Base-by-base conservation (phyloP, 2,329 filamentous ascomycete species). In the Xylariales sp. region DNA sequence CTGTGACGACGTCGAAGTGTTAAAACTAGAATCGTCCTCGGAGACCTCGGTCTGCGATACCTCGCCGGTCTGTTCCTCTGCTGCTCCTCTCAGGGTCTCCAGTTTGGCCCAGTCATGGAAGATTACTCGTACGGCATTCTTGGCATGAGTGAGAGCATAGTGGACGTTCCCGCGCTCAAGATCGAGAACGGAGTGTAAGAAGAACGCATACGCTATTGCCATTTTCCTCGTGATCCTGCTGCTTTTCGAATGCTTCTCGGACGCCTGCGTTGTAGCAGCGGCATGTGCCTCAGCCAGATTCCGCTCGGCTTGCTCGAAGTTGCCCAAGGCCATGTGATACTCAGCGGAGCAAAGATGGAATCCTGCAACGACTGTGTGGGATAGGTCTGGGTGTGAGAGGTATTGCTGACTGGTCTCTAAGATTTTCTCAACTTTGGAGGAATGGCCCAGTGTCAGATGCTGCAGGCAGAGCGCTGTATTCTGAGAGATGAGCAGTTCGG, bases 261-360 rank as follows among this genome's bases (percentile, higher is more conserved):
- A 35, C 15, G 48, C 36, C 37, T 44, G 28, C 47, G 54, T 45
- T 59, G 56, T 51, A 48, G 63, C 56, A 46, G 58, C 45, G 48
- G 64, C 50, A 32, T 69, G 68, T 25, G 70, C 69, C 44, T 64
- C 64, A 31, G 56, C 49, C 14, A 73, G 52, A 42, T 63, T 52
- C 18, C 61, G 60, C 43, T 63, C 64, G 40, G 78, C 84, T 61
- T 84, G 80, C 8, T 81, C 73, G 12, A 77, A 64, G 37, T 81
- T 79, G 8, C 84, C 84, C 10, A 82, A 74, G 2, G 77, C 76
- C 14, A 90, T 67, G 20, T 83, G 70, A 58, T 89, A 88, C 58
- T 95, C 87, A 1, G 86, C 82, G 46, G 82, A 80, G 0, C 81
- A 78, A 5, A 95, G 64, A 49, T 89, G 76, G 58, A 84, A 84